These are phyloP conservation scores for Saccharomyces uvarum DNA, from an alignment of 1,139 yeast species.

Conservation along the genomic window DNA sequence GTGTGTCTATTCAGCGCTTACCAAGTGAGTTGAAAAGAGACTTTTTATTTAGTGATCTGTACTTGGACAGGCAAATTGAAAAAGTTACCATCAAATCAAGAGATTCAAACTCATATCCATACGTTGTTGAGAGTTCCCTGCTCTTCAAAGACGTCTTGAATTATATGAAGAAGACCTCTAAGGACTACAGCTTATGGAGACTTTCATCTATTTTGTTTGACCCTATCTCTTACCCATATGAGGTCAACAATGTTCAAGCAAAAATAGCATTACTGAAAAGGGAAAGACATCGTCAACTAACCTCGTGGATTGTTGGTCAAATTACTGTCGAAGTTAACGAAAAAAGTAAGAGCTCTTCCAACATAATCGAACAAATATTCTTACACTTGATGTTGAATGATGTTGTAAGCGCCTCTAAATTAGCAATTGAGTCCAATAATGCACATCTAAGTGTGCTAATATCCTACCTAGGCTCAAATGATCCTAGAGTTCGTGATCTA, in stretches of 20 bases:
- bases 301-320: constrained; percentile 52
- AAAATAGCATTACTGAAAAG: constrained; percentile 34
- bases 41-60: constrained; percentile 6
- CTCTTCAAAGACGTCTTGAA: constrained; percentile 19
- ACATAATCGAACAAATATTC: constrained; percentile 43
- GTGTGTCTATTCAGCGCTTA: constrained; percentile 6
- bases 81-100: constrained; percentile 17
- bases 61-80: constrained; percentile 16
- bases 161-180: constrained; percentile 10
- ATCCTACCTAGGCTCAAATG: constrained; percentile 66
- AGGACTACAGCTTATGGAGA: constrained; percentile 38
- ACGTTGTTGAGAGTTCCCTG: constrained; percentile 21
- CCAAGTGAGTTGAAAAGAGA: constrained; percentile 2
- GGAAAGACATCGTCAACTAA: constrained; percentile 41
- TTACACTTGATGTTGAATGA: constrained; percentile 49
- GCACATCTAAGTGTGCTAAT: constrained; percentile 63
- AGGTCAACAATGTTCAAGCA: constrained; percentile 27
- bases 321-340: constrained; percentile 42
- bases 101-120: constrained; percentile 30
- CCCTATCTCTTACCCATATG: constrained; percentile 22
- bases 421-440: constrained; percentile 53
- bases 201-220: constrained; percentile 58
- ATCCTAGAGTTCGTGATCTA: constrained; percentile 43
- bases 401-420: constrained; percentile 51
- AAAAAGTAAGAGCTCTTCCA: constrained; percentile 18